Percentiles rank a stretch among this genome's conserved stretches.
phyloP scores from a whole-genome alignment of 2,329 filamentous ascomycete genomes.

The Colletotrichum sp. region DNA sequence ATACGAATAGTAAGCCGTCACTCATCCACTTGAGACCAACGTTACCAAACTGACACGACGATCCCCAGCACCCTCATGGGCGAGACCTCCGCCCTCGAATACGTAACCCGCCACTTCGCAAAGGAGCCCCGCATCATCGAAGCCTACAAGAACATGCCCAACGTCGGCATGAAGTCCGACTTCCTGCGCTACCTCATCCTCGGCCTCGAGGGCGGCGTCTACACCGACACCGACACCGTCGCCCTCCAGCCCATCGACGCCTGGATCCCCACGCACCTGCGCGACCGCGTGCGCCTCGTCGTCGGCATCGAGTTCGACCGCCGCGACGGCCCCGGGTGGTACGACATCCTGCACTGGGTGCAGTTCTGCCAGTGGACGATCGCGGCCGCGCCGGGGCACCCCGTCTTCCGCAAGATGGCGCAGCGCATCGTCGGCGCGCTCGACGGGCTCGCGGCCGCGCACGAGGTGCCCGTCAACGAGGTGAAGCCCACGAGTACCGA shows the following conservation, averaged over 20 bases:
- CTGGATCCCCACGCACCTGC: slow-evolving; percentile 31
- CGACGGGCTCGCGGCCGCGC: slow-evolving; percentile 6
- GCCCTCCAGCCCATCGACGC: slow-evolving; percentile 36
- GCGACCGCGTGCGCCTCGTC: slow-evolving; percentile 20
- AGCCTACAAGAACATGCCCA: slow-evolving; percentile 26
- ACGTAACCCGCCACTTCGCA: slow-evolving; percentile 21
- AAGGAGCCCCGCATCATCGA: slow-evolving; percentile 20
- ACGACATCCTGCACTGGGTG: slow-evolving; percentile 23
- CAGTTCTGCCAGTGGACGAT: slow-evolving; percentile 26
- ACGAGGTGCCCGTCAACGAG: background rate
- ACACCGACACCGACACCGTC: slow-evolving; percentile 55
- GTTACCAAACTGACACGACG: background rate
- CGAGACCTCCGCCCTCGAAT: slow-evolving; percentile 26
- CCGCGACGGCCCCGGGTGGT: slow-evolving; percentile 25
- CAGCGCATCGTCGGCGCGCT: slow-evolving; percentile 25
- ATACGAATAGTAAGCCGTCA: slow-evolving; percentile 12
- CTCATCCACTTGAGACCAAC: background rate
- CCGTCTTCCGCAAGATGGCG: slow-evolving; percentile 30
- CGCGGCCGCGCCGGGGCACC: slow-evolving; percentile 26
- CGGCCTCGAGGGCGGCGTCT: slow-evolving; percentile 78
- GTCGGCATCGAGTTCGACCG: slow-evolving; percentile 33
- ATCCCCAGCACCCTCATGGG: slow-evolving; percentile 27
- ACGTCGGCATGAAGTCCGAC: slow-evolving; percentile 59
- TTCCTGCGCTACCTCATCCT: slow-evolving; percentile 74
- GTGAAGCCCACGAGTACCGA: slow-evolving; percentile 27